Evolutionary conservation across 1,284 basidiomycete species (phyloP).

Genomic region (Trametes polyzona): DNA sequence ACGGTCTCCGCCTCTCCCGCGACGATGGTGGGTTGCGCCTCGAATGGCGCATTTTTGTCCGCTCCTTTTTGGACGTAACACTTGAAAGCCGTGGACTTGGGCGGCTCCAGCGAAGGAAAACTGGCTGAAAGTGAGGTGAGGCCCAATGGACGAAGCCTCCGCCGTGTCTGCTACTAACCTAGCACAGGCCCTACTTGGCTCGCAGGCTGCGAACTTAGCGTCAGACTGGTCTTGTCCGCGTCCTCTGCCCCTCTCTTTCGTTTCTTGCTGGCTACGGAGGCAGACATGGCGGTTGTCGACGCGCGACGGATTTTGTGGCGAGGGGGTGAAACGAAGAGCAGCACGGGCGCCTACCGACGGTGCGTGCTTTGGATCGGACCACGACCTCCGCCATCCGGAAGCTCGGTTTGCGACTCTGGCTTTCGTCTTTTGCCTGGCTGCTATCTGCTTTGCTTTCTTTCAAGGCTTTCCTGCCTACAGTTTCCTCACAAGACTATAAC

Average conservation of each 20-base stretch:
- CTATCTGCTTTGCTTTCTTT: neutral
- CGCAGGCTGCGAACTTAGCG: constrained; percentile 48
- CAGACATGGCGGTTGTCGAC: constrained; percentile 14
- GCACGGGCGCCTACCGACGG: constrained; percentile 6
- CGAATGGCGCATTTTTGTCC: constrained; percentile 44
- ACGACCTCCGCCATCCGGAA: constrained; percentile 8
- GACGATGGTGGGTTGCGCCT: constrained; percentile 55
- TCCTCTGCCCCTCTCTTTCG: constrained; percentile 58
- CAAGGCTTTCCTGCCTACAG: neutral
- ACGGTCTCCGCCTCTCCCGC: constrained; percentile 75
- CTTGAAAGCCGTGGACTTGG: constrained; percentile 64
- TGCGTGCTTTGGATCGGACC: constrained; percentile 20
- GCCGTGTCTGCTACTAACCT: constrained; percentile 50
- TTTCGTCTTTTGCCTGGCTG: neutral
- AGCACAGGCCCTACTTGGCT: constrained; percentile 69
- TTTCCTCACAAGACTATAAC: neutral
- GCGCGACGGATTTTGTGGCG: neutral
- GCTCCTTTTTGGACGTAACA: constrained; percentile 55
- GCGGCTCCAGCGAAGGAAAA: constrained; percentile 73
- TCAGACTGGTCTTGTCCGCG: constrained; percentile 47
- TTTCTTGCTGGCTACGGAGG: constrained; percentile 49
- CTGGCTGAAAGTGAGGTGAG: constrained; percentile 52
- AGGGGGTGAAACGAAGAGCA: neutral
- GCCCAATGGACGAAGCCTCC: neutral
- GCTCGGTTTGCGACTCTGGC: neutral